Percentiles rank a stretch among this genome's conserved stretches.
Evolutionary conservation across 2,329 filamentous ascomycete genomes (phyloP).

Genomic region (Colletotrichum tamarilloi): DNA sequence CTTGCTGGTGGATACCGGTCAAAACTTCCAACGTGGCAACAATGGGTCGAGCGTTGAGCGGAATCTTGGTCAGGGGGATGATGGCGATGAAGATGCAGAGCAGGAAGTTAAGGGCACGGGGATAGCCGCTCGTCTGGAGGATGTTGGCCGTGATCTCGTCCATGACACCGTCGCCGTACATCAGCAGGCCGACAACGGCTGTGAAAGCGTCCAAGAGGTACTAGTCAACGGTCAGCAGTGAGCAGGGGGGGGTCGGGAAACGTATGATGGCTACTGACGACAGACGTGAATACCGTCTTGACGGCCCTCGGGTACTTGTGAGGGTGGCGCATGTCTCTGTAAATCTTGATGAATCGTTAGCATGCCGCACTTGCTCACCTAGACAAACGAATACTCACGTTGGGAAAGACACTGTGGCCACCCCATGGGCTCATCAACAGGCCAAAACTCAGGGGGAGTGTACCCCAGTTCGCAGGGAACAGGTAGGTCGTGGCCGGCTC

Average conservation of each 20-base stretch:
- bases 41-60: slow-evolving; percentile 88
- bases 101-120: slow-evolving; percentile 76
- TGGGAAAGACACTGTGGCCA: slow-evolving; percentile 80
- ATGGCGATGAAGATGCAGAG: slow-evolving; percentile 90
- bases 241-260: no score
- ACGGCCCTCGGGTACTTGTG: slow-evolving; percentile 83
- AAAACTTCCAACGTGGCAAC: slow-evolving; percentile 85
- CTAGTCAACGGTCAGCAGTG: slow-evolving; percentile 49
- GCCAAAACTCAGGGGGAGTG: slow-evolving; percentile 88
- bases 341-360: slow-evolving; percentile 55
- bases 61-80: slow-evolving; percentile 96
- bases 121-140: slow-evolving; percentile 79
- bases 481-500: slow-evolving; percentile 84
- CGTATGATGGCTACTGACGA: slow-evolving; percentile 61
- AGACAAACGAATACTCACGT: slow-evolving; percentile 55
- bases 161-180: slow-evolving; percentile 91
- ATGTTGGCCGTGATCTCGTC: slow-evolving; percentile 95
- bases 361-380: not conserved
- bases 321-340: slow-evolving; percentile 76
- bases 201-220: slow-evolving; percentile 85
- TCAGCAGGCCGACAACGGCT: slow-evolving; percentile 85
- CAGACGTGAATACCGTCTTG: slow-evolving; percentile 85
- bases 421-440: slow-evolving; percentile 84
- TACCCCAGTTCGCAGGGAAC: slow-evolving; percentile 87
- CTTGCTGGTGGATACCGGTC: slow-evolving; percentile 72